A percentile compares a stretch with the other conserved stretches of the same genome.
Conservation (phyloP, 306 rosid species). For the Astragalus membranaceus region DNA sequence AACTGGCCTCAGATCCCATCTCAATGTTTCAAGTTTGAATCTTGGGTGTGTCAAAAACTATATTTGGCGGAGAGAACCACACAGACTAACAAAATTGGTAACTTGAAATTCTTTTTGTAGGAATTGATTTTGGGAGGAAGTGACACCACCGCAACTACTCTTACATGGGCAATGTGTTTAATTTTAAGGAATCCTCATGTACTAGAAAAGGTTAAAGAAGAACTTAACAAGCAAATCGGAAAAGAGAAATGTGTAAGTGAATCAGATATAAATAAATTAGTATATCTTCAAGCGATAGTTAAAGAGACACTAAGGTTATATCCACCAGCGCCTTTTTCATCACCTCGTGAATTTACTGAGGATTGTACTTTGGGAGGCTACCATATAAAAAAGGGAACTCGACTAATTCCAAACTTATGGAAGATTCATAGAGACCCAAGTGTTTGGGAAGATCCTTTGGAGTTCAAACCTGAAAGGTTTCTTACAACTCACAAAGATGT, state of each 20-base stretch:
- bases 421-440: constrained; percentile 23
- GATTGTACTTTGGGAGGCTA: constrained; percentile 21
- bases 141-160: constrained; percentile 12
- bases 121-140: constrained; percentile 18
- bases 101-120: constrained; percentile 8
- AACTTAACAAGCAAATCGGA: constrained; percentile 9
- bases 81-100: too few species aligned
- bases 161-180: constrained; percentile 22
- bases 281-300: constrained; percentile 24
- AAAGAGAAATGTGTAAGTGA: neutral
- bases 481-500: constrained; percentile 22
- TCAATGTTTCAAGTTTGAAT: too few species aligned
- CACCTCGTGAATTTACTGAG: constrained; percentile 14
- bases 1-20: too few species aligned
- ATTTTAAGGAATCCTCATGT: constrained; percentile 10
- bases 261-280: neutral
- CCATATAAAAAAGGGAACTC: constrained; percentile 15
- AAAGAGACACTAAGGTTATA: constrained; percentile 27
- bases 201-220: constrained; percentile 16
- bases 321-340: constrained; percentile 17
- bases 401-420: constrained; percentile 15
- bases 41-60: too few species aligned
- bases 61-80: too few species aligned
- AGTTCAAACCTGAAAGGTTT: constrained; percentile 25
- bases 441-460: constrained; percentile 21